Evolutionary conservation across 495 filamentous ascomycete genomes (phyloP), one percentile per base, ranked within the genome.

Genomic region (Podospora appendiculata): DNA sequence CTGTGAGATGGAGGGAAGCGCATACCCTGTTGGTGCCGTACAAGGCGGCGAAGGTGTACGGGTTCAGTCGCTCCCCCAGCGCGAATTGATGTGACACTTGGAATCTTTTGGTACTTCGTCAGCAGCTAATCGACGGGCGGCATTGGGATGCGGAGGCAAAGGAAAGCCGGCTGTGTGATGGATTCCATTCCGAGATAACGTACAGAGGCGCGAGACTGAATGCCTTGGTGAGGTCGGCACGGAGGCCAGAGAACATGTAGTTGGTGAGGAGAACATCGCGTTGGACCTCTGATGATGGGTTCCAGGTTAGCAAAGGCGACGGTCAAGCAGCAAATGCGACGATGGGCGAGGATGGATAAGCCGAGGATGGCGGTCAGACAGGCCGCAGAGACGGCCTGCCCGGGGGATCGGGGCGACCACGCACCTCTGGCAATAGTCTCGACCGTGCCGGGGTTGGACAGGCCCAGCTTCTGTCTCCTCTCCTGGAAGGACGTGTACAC

Each of bases 51-150:
- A 96, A 96, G 41, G 86, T 86, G 70, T 99, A 99, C 36, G 94
- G 94, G 62, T 89, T 88, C 66, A 92, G 72, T 47, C 84, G 82
- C 63, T 93, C 87, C 52, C 94, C 92, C 83, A 96, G 89, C 33
- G 91, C 81, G 67, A 99, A 93, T 48, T 91, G 86, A 78, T 99
- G 94, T 47, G 91, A 95, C 53, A 96, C 86, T 70, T 96, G 92
- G 79, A 99, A 99, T 59, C 64, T 25, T 67, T 48, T 16, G 34
- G 32, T 1, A 1, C 10, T 16, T 32, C 8, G 48, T 59, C 43
- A 59, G 54, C 19, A 43, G 39, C 43, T 48, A 14, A 32, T 38
- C 13, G 12, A 12, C 10, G 32, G 18, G 32, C 13, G n/a, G 44
- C 19, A 17, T 35, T 1, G 41, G 34, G 11, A 47, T 9, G 1